Evolutionary conservation across 2,329 filamentous ascomycete species (phyloP).

Genomic region (Claviceps pazoutovae): DNA sequence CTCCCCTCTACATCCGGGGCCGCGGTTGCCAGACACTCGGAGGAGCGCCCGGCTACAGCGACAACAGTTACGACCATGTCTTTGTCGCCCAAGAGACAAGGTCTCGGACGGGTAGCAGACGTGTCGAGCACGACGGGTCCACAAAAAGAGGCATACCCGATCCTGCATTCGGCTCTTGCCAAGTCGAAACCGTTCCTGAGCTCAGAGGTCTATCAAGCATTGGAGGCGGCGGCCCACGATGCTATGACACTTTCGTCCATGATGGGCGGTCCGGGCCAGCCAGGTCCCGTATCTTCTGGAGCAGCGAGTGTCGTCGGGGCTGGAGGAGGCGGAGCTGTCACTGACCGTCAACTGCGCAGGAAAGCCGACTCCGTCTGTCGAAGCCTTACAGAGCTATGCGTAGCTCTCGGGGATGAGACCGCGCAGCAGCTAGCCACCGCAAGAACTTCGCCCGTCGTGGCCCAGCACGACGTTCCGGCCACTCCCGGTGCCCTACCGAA

Average conservation of each 20-base stretch:
- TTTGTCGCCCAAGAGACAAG: slow-evolving; percentile 65
- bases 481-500: slow-evolving; percentile 32
- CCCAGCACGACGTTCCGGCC: slow-evolving; percentile 17
- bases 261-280: slow-evolving; percentile 59
- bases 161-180: slow-evolving; percentile 65
- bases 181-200: slow-evolving; percentile 62
- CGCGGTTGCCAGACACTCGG: slow-evolving; percentile 57
- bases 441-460: slow-evolving; percentile 4
- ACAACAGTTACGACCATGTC: slow-evolving; percentile 86
- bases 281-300: slow-evolving; percentile 48
- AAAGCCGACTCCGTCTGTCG: slow-evolving; percentile 91
- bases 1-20: slow-evolving; percentile 70
- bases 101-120: slow-evolving; percentile 13
- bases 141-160: slow-evolving; percentile 52
- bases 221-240: slow-evolving; percentile 72
- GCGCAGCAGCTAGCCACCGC: slow-evolving; percentile 7
- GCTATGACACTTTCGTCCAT: slow-evolving; percentile 66
- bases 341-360: slow-evolving; percentile 73
- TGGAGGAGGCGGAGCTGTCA: slow-evolving; percentile 30
- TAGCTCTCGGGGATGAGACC: slow-evolving; percentile 53
- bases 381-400: slow-evolving; percentile 80
- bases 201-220: slow-evolving; percentile 58
- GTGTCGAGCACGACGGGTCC: slow-evolving; percentile 28
- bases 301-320: slow-evolving; percentile 48
- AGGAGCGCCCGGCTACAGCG: slow-evolving; percentile 76